Evolutionary conservation across 129 eudicot species (phyloP).

Genomic region (Sambucus nigra): DNA sequence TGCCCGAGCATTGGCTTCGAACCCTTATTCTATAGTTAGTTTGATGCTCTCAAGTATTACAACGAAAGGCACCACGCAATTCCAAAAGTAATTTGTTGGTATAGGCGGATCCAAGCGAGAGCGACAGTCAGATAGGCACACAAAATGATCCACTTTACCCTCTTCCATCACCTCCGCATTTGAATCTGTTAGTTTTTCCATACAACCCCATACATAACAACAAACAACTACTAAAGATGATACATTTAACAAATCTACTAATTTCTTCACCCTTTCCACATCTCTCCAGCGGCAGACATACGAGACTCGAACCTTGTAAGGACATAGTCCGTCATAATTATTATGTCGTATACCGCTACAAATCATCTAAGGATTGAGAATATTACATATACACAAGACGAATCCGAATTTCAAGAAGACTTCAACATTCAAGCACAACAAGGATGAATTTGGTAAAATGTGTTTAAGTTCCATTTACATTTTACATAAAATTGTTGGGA

Average conservation of each 20-base stretch:
- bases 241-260: slow-evolving; percentile 14
- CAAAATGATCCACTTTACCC: slow-evolving; percentile 31
- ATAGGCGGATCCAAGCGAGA: slow-evolving; percentile 47
- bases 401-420: no score
- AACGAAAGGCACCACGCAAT: slow-evolving; percentile 34
- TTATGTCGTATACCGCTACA: no score
- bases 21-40: slow-evolving; percentile 37
- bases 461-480: no score
- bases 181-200: slow-evolving; percentile 21
- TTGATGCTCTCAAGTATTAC: slow-evolving; percentile 8
- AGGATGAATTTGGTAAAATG: no score
- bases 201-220: slow-evolving; percentile 36
- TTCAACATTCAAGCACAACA: no score
- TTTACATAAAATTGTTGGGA: no score
- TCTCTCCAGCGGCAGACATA: slow-evolving; percentile 13
- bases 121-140: slow-evolving; percentile 30
- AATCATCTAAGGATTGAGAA: no score
- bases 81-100: slow-evolving; percentile 41
- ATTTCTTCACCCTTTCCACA: slow-evolving; percentile 11
- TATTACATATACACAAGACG: no score
- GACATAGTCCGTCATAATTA: no score
- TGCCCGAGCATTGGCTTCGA: slow-evolving; percentile 20
- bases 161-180: background rate
- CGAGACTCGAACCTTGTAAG: slow-evolving; percentile 32
- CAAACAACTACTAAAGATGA: slow-evolving; percentile 30